Base-by-base conservation (phyloP, 208 protist species). In the Trypanosoma scelopori region DNA sequence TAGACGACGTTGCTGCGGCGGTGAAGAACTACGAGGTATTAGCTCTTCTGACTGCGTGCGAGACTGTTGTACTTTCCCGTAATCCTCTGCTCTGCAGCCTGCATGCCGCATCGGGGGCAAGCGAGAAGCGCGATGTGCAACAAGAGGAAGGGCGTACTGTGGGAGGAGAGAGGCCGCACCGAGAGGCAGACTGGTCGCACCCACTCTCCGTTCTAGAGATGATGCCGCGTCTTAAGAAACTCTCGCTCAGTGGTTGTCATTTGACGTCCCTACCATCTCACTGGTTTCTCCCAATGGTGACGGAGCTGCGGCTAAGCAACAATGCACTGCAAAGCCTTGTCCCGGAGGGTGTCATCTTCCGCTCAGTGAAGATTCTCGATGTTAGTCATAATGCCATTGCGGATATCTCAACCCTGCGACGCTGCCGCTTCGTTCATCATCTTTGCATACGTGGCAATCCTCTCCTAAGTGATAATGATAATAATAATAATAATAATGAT, bases 331-430 rank as follows among this genome's bases (percentile, higher is more conserved):
- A 35, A 15, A 88, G 78, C 13, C 74, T 95, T 11, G 74, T 88
- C 58, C 90, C 90, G 18, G 84, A 93, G 25, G 85, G 90, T 30
- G 82, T 91, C 41, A 85, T 95, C 28, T 66, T 89, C 35, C 84
- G 85, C 52, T 95, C 90, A 0, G 49, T 95, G 51, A 81, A 93
- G 49, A 89, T 92, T 39, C 73, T 95, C 12, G 90, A 95, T 61
- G 80, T 95, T 28, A 89, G 81, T 68, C 68, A 85, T 75, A 95
- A 93, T 47, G 37, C 69, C 13, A 64, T 95, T 28, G 37, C 58
- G 0, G 61, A 77, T 13, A 55, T 89, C 11, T 53, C 63, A 15
- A 87, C 86, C 23, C 65, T 95, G 69, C 86, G 90, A 9, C 86
- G 90, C 32, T 95, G 84, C 69, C 75, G 64, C 25, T 95, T 79